These are phyloP conservation scores for Rhizophora mangle DNA, from an alignment of 345 rosid species.

Conservation along the genomic window DNA sequence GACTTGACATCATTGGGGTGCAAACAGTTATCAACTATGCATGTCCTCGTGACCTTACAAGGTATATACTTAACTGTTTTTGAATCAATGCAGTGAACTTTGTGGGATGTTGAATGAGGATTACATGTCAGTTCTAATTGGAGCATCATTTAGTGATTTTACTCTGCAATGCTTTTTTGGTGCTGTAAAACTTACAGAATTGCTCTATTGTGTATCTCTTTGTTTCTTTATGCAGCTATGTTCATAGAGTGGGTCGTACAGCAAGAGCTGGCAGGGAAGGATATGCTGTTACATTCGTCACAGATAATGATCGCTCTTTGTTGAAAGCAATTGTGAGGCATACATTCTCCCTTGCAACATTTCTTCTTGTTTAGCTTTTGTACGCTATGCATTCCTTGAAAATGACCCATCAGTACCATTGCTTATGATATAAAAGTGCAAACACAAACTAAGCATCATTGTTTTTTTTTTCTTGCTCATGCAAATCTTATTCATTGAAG, in stretches of 20 bases:
- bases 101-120: background rate
- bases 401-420: background rate
- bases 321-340: conserved; percentile 83
- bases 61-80: conserved; percentile 35
- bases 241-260: conserved; percentile 95
- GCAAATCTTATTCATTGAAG: background rate
- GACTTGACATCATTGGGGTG: conserved; percentile 96
- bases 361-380: conserved; percentile 2
- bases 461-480: background rate
- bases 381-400: background rate
- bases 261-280: conserved; percentile 99
- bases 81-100: background rate
- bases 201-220: background rate
- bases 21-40: conserved; percentile 93
- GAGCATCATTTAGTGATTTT: background rate
- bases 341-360: conserved; percentile 4
- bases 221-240: conserved; percentile 53
- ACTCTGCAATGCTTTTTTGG: background rate
- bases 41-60: conserved; percentile 93
- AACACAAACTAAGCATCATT: background rate
- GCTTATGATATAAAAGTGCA: background rate
- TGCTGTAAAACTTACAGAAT: no score
- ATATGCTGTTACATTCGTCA: conserved; percentile 89
- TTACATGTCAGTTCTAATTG: background rate
- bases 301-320: conserved; percentile 89